Conservation (phyloP, 75 land plant genomes). For the Picea sitchensis region DNA sequence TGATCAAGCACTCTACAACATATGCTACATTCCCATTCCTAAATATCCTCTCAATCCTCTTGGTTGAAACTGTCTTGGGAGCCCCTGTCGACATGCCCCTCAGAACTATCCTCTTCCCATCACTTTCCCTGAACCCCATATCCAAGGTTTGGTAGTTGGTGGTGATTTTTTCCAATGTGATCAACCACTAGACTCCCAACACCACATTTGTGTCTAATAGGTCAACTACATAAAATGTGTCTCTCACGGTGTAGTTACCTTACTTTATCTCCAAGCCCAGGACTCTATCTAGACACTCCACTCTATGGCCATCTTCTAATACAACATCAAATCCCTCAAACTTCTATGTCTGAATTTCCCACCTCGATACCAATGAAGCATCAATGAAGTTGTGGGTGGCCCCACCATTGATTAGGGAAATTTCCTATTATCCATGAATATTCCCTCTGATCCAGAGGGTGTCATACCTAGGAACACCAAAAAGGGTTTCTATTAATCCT, state of each 20-base stretch:
- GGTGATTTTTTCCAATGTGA: too few species aligned
- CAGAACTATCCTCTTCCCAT: background rate
- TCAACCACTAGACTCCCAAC: background rate
- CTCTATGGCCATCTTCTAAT: background rate
- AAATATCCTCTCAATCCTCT: background rate
- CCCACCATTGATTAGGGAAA: background rate
- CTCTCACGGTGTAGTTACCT: background rate
- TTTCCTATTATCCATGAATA: background rate
- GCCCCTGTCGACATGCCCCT: background rate
- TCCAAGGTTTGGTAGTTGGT: too few species aligned
- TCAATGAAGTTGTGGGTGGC: background rate
- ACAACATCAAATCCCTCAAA: background rate
- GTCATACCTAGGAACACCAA: background rate
- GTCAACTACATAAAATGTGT: background rate
- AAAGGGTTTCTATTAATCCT: background rate
- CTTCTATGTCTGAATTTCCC: background rate
- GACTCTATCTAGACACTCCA: background rate
- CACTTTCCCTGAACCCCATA: too few species aligned
- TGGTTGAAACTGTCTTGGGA: background rate
- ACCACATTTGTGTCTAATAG: background rate
- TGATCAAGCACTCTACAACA: too few species aligned
- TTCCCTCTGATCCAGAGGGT: background rate
- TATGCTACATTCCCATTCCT: too few species aligned
- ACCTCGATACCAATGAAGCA: background rate
- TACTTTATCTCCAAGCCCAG: background rate